These are phyloP conservation scores for Geopyxis carbonaria DNA, from an alignment of 495 filamentous ascomycete genomes.

Conservation along the genomic window DNA sequence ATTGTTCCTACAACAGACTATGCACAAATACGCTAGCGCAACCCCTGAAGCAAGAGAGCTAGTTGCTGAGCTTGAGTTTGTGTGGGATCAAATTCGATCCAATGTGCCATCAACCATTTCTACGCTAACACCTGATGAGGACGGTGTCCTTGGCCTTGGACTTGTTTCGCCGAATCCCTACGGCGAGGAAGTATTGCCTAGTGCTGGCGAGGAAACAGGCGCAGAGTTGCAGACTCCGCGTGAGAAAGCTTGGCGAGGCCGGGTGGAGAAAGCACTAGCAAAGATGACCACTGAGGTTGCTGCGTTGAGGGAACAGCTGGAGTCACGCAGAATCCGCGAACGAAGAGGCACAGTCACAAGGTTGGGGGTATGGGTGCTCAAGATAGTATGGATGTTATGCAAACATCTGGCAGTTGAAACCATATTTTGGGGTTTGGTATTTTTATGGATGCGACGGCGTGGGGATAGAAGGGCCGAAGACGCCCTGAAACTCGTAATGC, in stretches of 20 bases:
- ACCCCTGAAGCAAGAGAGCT: constrained; percentile 74
- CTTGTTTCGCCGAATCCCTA: constrained; percentile 19
- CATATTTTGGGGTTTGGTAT: constrained; percentile 46
- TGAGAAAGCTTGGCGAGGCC: constrained; percentile 44
- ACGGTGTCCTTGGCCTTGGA: constrained; percentile 24
- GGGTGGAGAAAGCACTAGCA: constrained; percentile 74
- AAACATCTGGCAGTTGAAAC: constrained; percentile 61
- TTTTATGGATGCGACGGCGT: constrained; percentile 63
- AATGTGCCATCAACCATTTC: constrained; percentile 41
- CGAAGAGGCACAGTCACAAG: constrained; percentile 34
- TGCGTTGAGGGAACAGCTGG: constrained; percentile 82
- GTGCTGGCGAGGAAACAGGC: background rate
- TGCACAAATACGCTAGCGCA: constrained; percentile 78
- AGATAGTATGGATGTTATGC: constrained; percentile 49
- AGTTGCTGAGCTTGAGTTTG: constrained; percentile 88
- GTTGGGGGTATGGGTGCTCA: constrained; percentile 49
- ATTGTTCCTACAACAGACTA: constrained; percentile 35
- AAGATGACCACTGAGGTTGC: constrained; percentile 86
- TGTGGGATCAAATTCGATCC: constrained; percentile 92
- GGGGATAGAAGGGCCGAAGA: constrained; percentile 64
- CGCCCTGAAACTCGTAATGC: constrained; percentile 48
- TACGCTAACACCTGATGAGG: constrained; percentile 27
- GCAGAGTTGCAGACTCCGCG: background rate
- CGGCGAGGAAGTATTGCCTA: constrained; percentile 23
- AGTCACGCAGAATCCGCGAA: constrained; percentile 39